These are phyloP conservation scores for Termitomyces heimii DNA, from an alignment of 768 basidiomycete species.

Conservation along the genomic window DNA sequence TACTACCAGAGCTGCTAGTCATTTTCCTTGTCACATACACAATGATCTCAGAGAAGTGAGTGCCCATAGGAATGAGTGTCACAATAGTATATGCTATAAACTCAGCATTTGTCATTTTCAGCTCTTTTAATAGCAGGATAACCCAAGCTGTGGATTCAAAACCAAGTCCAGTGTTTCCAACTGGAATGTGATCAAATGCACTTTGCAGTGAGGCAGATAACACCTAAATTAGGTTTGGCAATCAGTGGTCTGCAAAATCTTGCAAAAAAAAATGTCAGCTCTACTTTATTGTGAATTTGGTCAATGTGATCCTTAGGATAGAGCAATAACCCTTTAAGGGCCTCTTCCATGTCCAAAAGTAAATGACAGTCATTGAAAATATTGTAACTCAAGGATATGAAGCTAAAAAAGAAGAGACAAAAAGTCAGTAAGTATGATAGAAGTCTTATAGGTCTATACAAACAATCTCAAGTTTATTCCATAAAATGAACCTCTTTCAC, in stretches of 20 bases:
- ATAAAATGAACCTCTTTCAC: slow-evolving; percentile 22
- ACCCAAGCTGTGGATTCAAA: slow-evolving; percentile 28
- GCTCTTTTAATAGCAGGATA: slow-evolving; percentile 10
- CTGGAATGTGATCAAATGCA: slow-evolving; percentile 13
- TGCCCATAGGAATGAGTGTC: slow-evolving; percentile 47
- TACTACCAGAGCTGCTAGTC: too few relatives aligned
- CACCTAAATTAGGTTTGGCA: not conserved
- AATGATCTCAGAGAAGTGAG: slow-evolving; percentile 49
- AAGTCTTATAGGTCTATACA: slow-evolving; percentile 15
- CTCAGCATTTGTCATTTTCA: slow-evolving; percentile 19
- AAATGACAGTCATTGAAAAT: slow-evolving; percentile 41
- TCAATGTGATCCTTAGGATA: slow-evolving; percentile 26
- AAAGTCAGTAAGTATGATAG: not conserved
- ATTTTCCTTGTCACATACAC: too few relatives aligned
- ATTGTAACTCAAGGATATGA: slow-evolving; percentile 38
- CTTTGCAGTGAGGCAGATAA: not conserved
- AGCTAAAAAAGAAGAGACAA: slow-evolving; percentile 21
- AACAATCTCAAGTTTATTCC: slow-evolving; percentile 44
- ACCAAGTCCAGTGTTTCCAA: slow-evolving; percentile 15
- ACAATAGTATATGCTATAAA: slow-evolving; percentile 44
- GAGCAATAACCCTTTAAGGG: slow-evolving; percentile 23
- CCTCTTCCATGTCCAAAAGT: slow-evolving; percentile 31
- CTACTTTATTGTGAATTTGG: slow-evolving; percentile 16
- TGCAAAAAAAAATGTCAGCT: not conserved
- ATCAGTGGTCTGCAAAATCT: not conserved